Conservation (phyloP, 2,329 filamentous ascomycete species). For the Pyrenochaeta sp. region DNA sequence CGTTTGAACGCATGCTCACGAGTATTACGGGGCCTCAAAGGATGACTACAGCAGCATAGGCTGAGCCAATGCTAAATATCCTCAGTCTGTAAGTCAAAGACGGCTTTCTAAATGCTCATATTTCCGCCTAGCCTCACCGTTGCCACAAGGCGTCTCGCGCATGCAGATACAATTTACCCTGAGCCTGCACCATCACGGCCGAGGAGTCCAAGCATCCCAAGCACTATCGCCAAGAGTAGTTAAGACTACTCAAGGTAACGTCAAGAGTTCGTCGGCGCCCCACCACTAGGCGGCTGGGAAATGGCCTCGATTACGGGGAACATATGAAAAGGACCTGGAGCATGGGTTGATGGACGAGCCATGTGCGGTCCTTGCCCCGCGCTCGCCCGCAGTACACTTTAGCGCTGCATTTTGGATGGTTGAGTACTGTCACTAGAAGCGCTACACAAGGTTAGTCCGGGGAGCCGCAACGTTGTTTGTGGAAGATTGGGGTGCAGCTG, state of each 20-base stretch:
- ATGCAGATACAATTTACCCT: constrained; percentile 1
- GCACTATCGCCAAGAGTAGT: constrained; percentile 30
- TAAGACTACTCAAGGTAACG: constrained; percentile 16
- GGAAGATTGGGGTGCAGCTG: constrained; percentile 2
- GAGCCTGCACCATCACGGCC: constrained; percentile 7
- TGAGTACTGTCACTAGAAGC: neutral
- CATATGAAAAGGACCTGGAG: constrained; percentile 1
- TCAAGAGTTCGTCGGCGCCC: neutral
- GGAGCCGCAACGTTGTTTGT: constrained; percentile 8
- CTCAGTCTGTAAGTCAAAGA: neutral
- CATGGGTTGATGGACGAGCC: neutral
- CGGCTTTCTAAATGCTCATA: neutral
- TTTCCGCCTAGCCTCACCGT: neutral
- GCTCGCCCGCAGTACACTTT: neutral
- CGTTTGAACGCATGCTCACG: neutral
- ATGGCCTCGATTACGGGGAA: constrained; percentile 6
- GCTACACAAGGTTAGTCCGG: constrained; percentile 3
- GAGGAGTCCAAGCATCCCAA: constrained; percentile 23
- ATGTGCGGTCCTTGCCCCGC: neutral
- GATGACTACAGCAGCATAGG: neutral
- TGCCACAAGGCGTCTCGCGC: neutral
- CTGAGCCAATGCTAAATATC: neutral
- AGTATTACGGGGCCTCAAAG: neutral
- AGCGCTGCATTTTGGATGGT: neutral
- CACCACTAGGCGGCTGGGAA: neutral